Conservation (phyloP, 257 asterid species). For the Nicotiana otophora region DNA sequence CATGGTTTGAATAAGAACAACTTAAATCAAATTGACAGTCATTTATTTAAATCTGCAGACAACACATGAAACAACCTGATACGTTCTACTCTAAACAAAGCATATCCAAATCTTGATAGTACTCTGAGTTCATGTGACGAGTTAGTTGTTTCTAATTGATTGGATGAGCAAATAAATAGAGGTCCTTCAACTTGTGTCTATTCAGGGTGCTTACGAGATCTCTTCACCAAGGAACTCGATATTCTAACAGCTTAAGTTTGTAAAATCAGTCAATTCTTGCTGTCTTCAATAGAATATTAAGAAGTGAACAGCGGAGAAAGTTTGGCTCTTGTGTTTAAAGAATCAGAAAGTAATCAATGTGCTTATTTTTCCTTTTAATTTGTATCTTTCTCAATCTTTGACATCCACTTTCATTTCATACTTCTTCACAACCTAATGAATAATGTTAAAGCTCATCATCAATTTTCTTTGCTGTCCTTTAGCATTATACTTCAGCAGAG, state of each 20-base stretch:
- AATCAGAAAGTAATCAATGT: not conserved
- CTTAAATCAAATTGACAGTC: not conserved
- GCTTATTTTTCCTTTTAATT: not conserved
- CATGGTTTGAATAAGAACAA: not conserved
- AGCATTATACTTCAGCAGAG: slow-evolving; percentile 92
- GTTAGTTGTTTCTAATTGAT: not conserved
- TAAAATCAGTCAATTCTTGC: not conserved
- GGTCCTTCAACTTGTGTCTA: not conserved
- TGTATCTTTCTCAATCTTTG: not conserved
- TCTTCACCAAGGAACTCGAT: not conserved
- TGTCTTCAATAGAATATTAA: not conserved
- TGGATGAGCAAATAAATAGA: not conserved
- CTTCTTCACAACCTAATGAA: not conserved
- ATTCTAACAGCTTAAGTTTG: not conserved
- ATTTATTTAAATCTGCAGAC: not conserved
- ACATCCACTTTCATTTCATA: slow-evolving; percentile 3
- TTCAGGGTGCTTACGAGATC: not conserved
- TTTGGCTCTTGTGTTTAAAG: not conserved
- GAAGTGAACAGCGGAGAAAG: not conserved
- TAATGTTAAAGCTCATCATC: not conserved
- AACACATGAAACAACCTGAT: not conserved
- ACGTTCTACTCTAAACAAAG: not conserved
- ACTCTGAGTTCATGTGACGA: not conserved
- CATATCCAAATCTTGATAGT: not conserved
- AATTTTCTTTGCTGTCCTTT: slow-evolving; percentile 24